Conservation (phyloP, 2,329 filamentous ascomycete genomes). For the Aspergillus proliferans region DNA sequence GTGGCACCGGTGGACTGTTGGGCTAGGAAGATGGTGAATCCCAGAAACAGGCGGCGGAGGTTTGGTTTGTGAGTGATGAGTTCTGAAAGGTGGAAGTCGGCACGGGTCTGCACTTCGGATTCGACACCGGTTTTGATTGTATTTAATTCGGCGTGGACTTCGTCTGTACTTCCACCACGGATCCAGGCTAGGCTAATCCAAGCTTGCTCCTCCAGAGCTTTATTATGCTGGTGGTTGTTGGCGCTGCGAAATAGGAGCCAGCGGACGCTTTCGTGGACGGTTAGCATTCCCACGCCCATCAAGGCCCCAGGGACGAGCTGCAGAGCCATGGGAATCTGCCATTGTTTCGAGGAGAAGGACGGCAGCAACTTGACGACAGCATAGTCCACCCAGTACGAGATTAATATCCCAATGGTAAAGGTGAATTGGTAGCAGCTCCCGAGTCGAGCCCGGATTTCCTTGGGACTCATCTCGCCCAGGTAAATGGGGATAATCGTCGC, state of each 20-base stretch:
- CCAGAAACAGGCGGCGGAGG: slow-evolving; percentile 39
- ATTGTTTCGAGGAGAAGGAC: slow-evolving; percentile 35
- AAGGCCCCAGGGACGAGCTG: slow-evolving; percentile 45
- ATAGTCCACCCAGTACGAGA: slow-evolving; percentile 51
- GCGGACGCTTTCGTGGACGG: slow-evolving; percentile 45
- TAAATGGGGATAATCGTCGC: slow-evolving; percentile 41
- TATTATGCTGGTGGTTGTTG: slow-evolving; percentile 8
- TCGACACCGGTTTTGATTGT: slow-evolving; percentile 46
- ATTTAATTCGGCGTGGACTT: slow-evolving; percentile 41
- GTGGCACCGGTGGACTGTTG: slow-evolving; percentile 52
- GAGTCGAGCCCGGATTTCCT: slow-evolving; percentile 43
- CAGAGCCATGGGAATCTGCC: slow-evolving; percentile 52
- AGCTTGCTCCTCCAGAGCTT: slow-evolving; percentile 30
- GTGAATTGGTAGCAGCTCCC: slow-evolving; percentile 50
- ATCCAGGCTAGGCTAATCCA: slow-evolving; percentile 48
- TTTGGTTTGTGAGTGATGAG: slow-evolving; percentile 41
- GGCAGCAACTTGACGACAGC: slow-evolving; percentile 24
- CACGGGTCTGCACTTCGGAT: slow-evolving; percentile 40
- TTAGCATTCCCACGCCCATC: slow-evolving; percentile 45
- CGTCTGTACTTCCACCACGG: slow-evolving; percentile 37
- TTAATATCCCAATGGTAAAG: slow-evolving; percentile 46
- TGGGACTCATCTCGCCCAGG: slow-evolving; percentile 41
- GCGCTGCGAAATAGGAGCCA: slow-evolving; percentile 47
- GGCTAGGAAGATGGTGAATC: slow-evolving; percentile 44
- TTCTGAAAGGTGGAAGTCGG: slow-evolving; percentile 40